Conservation (phyloP, 2,329 filamentous ascomycete species). For the Aspergillus sp. region DNA sequence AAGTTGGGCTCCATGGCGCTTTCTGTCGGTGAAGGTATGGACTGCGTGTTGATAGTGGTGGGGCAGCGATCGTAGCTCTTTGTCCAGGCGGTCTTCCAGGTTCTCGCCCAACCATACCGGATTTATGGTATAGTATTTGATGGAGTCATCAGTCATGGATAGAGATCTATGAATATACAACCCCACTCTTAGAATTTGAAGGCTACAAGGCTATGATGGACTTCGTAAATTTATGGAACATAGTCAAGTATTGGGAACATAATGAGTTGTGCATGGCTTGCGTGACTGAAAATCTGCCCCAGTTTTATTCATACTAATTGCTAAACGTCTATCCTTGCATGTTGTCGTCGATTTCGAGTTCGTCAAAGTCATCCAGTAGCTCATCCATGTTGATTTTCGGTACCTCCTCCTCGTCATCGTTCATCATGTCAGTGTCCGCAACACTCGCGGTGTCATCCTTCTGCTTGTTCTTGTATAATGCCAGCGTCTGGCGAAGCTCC, state of each 20-base stretch:
- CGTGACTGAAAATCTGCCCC: neutral
- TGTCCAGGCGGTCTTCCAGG: no score
- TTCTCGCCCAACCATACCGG: no score
- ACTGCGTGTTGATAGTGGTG: neutral
- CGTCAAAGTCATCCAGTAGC: slow-evolving; percentile 88
- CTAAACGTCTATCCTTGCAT: neutral
- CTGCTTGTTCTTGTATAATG: slow-evolving; percentile 73
- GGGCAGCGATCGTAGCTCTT: no score
- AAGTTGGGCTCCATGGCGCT: neutral
- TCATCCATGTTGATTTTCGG: slow-evolving; percentile 76
- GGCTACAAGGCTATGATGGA: no score
- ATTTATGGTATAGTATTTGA: no score
- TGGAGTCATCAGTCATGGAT: no score
- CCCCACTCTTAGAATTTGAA: no score
- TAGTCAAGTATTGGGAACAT: neutral
- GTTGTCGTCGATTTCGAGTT: slow-evolving; percentile 67
- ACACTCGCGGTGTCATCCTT: slow-evolving; percentile 41
- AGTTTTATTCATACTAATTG: neutral
- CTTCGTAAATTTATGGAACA: neutral
- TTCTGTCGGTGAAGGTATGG: neutral
- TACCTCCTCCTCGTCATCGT: slow-evolving; percentile 63
- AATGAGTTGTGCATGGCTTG: neutral
- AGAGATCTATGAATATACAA: no score
- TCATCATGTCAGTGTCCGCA: slow-evolving; percentile 53
- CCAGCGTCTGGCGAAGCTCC: slow-evolving; percentile 79